These are phyloP conservation scores for Globomyces pollinis-pini DNA, from an alignment of 192 early-diverging fungal species.

Conservation along the genomic window DNA sequence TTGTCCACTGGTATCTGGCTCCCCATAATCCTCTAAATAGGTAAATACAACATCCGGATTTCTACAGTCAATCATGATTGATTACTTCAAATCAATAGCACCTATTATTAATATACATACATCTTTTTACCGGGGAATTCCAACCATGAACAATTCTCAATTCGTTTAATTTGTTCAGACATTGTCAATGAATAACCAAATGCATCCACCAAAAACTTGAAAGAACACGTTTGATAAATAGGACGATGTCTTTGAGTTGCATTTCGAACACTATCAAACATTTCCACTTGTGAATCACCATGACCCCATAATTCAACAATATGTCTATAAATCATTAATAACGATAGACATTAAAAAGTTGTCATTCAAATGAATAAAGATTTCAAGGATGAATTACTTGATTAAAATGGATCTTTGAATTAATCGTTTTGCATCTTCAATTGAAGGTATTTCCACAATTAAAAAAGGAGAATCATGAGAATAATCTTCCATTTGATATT, in stretches of 20 bases:
- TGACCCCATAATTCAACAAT: slow-evolving; percentile 2
- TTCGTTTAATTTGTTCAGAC: slow-evolving; percentile 68
- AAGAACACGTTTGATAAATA: slow-evolving; percentile 3
- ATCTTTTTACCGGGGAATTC: too few species aligned
- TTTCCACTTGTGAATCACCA: slow-evolving; percentile 1
- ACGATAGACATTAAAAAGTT: too few species aligned
- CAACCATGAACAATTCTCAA: slow-evolving; percentile 81
- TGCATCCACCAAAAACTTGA: slow-evolving; percentile 51
- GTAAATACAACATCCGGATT: slow-evolving; percentile 67
- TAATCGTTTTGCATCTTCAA: slow-evolving; percentile 63
- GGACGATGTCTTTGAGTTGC: neutral
- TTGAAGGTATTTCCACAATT: slow-evolving; percentile 59
- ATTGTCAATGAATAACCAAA: slow-evolving; percentile 68
- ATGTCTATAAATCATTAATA: neutral
- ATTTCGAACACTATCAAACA: neutral
- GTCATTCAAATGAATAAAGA: neutral
- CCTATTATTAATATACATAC: too few species aligned
- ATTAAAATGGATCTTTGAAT: slow-evolving; percentile 78
- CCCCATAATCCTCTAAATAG: slow-evolving; percentile 67
- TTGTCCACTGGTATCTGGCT: neutral
- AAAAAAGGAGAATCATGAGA: slow-evolving; percentile 70
- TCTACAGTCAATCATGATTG: too few species aligned
- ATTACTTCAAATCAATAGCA: slow-evolving; percentile 76
- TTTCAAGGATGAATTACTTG: slow-evolving; percentile 33
- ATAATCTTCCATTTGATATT: slow-evolving; percentile 54